Evolutionary conservation across 2,329 filamentous ascomycete species (phyloP).

Genomic region (Allantophomopsis cytisporea): DNA sequence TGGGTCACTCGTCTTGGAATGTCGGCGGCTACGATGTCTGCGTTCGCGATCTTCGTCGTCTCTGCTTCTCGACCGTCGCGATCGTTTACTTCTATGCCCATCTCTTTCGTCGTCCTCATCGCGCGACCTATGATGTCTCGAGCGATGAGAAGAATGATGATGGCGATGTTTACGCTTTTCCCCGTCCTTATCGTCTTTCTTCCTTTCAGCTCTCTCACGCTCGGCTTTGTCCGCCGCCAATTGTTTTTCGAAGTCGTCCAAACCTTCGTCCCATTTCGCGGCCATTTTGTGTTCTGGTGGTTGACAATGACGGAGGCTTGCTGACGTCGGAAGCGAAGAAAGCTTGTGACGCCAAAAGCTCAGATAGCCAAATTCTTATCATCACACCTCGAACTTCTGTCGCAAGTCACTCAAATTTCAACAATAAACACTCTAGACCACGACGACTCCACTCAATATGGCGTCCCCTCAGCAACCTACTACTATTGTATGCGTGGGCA

Average conservation of each 20-base stretch:
- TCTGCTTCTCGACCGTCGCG: constrained; percentile 23
- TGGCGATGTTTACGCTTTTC: constrained; percentile 20
- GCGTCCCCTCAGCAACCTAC: constrained; percentile 44
- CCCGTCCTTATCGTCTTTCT: constrained; percentile 26
- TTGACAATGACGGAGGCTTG: not conserved
- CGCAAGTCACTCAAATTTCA: not conserved
- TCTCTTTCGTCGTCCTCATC: constrained; percentile 32
- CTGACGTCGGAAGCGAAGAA: not conserved
- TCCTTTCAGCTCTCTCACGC: constrained; percentile 31
- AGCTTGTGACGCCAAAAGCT: constrained; percentile 1
- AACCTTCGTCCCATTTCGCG: constrained; percentile 23
- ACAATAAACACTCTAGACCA: not conserved
- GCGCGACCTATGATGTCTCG: constrained; percentile 4
- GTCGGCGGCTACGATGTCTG: constrained; percentile 10
- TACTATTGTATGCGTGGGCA: constrained; percentile 86
- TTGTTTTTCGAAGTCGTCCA: constrained; percentile 65
- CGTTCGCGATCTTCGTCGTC: constrained; percentile 18
- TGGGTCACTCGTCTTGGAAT: constrained; percentile 29
- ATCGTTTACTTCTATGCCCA: constrained; percentile 50
- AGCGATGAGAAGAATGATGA: constrained; percentile 6
- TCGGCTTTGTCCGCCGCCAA: constrained; percentile 51
- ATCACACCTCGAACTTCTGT: not conserved
- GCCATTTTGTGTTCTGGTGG: constrained; percentile 16
- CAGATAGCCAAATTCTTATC: not conserved
- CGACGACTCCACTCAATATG: constrained; percentile 7